Conservation (phyloP, 164 flowering plant genomes). For the Dillenia suffruticosa region DNA sequence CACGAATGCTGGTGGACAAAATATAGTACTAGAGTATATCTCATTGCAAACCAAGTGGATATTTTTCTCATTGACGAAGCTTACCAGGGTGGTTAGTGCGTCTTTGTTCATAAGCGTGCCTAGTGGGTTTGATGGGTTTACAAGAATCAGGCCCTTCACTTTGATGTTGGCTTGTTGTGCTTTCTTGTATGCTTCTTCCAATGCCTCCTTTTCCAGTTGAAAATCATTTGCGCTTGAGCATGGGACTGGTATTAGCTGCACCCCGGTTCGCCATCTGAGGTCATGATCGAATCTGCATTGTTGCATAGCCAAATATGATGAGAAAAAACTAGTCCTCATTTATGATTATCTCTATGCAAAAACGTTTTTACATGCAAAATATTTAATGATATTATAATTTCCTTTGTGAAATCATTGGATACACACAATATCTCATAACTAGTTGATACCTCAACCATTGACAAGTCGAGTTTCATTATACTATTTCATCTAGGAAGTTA, state of each 20-base stretch:
- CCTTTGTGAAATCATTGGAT: no score
- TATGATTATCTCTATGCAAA: no score
- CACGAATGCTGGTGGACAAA: constrained; percentile 16
- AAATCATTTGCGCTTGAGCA: constrained; percentile 39
- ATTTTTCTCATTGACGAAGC: constrained; percentile 26
- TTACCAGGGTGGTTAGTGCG: constrained; percentile 25
- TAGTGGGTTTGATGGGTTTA: constrained; percentile 52
- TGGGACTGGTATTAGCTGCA: constrained; percentile 25
- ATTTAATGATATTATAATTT: no score
- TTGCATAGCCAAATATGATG: neutral
- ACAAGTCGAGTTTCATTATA: no score
- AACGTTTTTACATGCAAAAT: no score
- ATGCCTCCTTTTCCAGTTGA: constrained; percentile 26
- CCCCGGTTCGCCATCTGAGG: constrained; percentile 43
- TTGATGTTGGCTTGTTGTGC: constrained; percentile 27
- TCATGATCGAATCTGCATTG: constrained; percentile 39
- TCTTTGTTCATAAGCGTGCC: constrained; percentile 28
- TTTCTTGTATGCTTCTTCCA: constrained; percentile 32
- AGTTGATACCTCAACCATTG: no score
- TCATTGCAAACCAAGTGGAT: constrained; percentile 45
- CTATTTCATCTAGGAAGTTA: no score
- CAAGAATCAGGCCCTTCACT: constrained; percentile 34
- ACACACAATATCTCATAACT: no score
- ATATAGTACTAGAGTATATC: constrained; percentile 41
- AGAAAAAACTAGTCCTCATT: neutral